These are phyloP conservation scores for Obelidium mucronatum DNA, from an alignment of 192 early-diverging fungal genomes.

Conservation along the genomic window DNA sequence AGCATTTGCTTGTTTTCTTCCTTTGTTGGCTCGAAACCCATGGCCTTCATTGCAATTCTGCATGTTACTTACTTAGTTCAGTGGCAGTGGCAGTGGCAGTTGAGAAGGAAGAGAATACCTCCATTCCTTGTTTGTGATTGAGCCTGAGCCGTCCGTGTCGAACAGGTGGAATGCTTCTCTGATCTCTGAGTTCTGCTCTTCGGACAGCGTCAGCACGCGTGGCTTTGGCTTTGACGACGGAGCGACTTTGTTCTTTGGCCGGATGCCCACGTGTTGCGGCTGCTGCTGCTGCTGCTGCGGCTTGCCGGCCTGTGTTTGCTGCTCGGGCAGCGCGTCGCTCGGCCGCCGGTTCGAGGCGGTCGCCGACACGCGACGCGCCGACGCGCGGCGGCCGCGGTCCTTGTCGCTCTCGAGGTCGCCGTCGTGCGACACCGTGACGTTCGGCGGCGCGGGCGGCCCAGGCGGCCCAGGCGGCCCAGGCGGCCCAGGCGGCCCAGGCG, in stretches of 20 bases:
- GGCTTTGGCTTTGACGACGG: conserved; percentile 23
- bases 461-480: not conserved
- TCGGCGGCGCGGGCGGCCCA: not conserved
- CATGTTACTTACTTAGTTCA: too few relatives aligned
- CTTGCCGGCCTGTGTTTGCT: not conserved
- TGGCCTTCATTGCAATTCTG: conserved; percentile 70
- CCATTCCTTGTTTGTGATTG: conserved; percentile 47
- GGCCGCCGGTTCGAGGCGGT: not conserved
- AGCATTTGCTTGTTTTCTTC: conserved; percentile 56
- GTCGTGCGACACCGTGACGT: too few relatives aligned
- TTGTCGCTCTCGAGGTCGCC: too few relatives aligned
- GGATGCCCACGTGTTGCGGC: not conserved
- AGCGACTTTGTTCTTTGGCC: conserved; percentile 3
- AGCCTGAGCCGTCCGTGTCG: conserved; percentile 66
- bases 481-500: not conserved
- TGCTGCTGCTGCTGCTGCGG: not conserved
- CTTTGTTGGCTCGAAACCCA: conserved; percentile 56
- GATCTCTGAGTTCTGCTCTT: conserved; percentile 67
- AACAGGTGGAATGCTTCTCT: conserved; percentile 73
- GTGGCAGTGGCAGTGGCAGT: too few relatives aligned
- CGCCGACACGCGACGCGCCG: too few relatives aligned
- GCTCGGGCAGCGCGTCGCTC: not conserved
- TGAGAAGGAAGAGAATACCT: conserved; percentile 8
- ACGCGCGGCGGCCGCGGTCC: too few relatives aligned
- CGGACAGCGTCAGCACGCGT: conserved; percentile 19